Evolutionary conservation across 1,284 basidiomycete genomes (phyloP).

Genomic region (Apiotrichum sp.): DNA sequence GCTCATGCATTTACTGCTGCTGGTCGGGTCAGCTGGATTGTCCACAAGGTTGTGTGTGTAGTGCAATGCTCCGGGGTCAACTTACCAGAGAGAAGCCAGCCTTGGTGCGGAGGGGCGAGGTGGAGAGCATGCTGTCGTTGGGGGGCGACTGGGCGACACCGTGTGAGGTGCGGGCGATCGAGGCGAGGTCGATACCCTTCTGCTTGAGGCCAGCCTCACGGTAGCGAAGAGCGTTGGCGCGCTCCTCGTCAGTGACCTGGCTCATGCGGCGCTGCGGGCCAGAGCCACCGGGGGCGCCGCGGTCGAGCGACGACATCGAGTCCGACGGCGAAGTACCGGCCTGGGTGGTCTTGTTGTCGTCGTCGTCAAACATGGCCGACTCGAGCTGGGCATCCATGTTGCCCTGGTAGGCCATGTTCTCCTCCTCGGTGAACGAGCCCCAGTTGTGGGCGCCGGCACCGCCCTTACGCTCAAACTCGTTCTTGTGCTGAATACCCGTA

Average conservation of each 20-base stretch:
- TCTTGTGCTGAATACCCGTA: constrained; percentile 61
- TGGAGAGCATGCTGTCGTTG: constrained; percentile 40
- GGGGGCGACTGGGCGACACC: constrained; percentile 64
- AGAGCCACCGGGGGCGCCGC: constrained; percentile 12
- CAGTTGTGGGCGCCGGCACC: constrained; percentile 77
- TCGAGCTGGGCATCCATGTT: constrained; percentile 46
- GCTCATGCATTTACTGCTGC: constrained; percentile 5
- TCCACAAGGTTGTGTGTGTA: no score
- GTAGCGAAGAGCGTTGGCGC: constrained; percentile 48
- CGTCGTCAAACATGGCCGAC: constrained; percentile 40
- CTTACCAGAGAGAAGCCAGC: constrained; percentile 25
- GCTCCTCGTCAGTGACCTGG: constrained; percentile 58
- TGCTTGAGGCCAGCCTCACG: constrained; percentile 43
- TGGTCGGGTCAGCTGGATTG: no score
- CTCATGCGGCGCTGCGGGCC: constrained; percentile 36
- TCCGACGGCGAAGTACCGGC: constrained; percentile 7
- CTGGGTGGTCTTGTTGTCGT: constrained; percentile 2
- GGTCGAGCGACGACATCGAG: constrained; percentile 5
- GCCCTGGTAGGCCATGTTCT: constrained; percentile 48
- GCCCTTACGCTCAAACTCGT: constrained; percentile 58
- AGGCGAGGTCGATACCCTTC: constrained; percentile 57
- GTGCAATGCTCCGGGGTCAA: background rate
- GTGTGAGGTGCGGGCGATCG: constrained; percentile 72
- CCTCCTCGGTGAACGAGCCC: constrained; percentile 65
- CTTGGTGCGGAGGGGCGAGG: constrained; percentile 46